These are phyloP conservation scores for Fraxinus xanthoxyloides DNA, from an alignment of 305 asterid genomes.

Conservation along the genomic window DNA sequence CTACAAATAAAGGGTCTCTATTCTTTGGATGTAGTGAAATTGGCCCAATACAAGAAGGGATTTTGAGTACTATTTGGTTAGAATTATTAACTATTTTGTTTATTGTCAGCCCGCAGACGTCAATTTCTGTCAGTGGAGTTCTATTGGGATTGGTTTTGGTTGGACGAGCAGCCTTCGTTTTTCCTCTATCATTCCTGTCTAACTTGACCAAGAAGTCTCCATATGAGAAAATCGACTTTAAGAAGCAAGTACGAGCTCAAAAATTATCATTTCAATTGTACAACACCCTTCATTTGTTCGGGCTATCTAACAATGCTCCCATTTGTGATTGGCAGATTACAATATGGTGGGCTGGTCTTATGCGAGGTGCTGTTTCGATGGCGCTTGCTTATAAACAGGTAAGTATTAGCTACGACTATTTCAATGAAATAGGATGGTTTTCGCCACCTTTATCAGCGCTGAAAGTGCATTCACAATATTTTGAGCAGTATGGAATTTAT, in stretches of 20 bases:
- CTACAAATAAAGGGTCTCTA: neutral
- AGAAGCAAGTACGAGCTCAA: conserved; percentile 63
- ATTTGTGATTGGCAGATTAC: conserved; percentile 45
- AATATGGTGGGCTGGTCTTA: conserved; percentile 98
- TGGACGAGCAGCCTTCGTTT: conserved; percentile 94
- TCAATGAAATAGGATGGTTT: neutral
- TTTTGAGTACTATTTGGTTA: neutral
- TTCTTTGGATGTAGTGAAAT: neutral
- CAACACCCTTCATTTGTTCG: neutral
- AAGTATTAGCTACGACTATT: conserved; percentile 5
- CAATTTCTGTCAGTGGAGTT: conserved; percentile 64
- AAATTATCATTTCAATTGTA: conserved; percentile 12
- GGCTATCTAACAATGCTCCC: conserved; percentile 13
- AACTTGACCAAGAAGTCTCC: conserved; percentile 69
- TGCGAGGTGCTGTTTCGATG: conserved; percentile 96
- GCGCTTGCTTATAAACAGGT: conserved; percentile 99
- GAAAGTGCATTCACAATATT: neutral
- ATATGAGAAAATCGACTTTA: conserved; percentile 56
- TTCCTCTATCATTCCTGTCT: conserved; percentile 77
- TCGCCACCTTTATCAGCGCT: neutral
- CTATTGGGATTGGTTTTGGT: conserved; percentile 76
- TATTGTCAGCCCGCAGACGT: conserved; percentile 61
- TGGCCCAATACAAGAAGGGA: neutral
- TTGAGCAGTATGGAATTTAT: neutral
- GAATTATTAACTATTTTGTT: conserved; percentile 12